Conservation (phyloP, 2,329 filamentous ascomycete genomes). For the Orbilia oligospora region DNA sequence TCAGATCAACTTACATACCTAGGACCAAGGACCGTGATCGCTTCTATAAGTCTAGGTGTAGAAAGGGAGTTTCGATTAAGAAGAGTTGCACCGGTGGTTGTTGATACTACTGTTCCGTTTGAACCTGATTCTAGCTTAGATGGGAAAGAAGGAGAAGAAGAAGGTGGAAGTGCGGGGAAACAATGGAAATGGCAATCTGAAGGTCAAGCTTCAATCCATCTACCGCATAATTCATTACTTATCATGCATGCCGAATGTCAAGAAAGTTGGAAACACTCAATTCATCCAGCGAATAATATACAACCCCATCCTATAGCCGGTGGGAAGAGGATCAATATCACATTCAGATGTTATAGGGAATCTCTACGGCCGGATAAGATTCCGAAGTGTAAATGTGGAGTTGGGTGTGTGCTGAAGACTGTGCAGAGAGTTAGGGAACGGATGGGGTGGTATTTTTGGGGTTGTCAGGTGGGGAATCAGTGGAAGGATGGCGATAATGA, state of each 20-base stretch:
- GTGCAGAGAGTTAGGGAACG: conserved; percentile 77
- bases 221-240: conserved; percentile 93
- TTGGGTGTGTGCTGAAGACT: conserved; percentile 72
- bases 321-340: conserved; percentile 89
- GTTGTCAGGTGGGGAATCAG: conserved; percentile 85
- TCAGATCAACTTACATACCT: conserved; percentile 95
- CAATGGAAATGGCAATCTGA: conserved; percentile 69
- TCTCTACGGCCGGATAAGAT: conserved; percentile 83
- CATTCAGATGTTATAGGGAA: conserved; percentile 87
- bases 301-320: conserved; percentile 87
- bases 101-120: conserved; percentile 64
- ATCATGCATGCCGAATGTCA: conserved; percentile 99
- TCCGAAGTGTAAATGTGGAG: conserved; percentile 81
- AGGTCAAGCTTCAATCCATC: conserved; percentile 91
- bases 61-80: conserved; percentile 93
- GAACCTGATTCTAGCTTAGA: conserved; percentile 18
- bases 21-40: conserved; percentile 88
- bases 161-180: conserved; percentile 56
- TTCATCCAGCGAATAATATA: conserved; percentile 81
- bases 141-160: conserved; percentile 64
- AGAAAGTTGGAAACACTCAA: conserved; percentile 91
- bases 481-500: conserved; percentile 71
- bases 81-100: conserved; percentile 76
- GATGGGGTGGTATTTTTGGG: conserved; percentile 89
- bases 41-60: conserved; percentile 89